A percentile compares a stretch with the other conserved stretches of the same genome.
Evolutionary conservation across 2,329 filamentous ascomycete genomes (phyloP).

Genomic region (Trichoderma pleuroti): DNA sequence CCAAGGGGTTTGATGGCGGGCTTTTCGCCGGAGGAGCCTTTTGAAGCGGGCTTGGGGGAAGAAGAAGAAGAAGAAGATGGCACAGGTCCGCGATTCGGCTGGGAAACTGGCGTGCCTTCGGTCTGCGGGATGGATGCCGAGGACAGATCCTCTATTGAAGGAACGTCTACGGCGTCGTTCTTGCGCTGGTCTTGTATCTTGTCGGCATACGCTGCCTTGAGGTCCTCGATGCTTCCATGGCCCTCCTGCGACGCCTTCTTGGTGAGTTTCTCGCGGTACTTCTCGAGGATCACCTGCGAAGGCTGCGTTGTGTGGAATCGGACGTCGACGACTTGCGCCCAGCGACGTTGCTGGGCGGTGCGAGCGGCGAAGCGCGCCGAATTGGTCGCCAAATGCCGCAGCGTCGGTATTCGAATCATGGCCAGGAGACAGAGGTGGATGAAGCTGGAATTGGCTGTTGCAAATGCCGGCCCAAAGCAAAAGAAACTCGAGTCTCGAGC

Average conservation of each 20-base stretch:
- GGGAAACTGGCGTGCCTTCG: slow-evolving; percentile 35
- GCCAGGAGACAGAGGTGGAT: neutral
- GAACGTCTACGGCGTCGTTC: slow-evolving; percentile 56
- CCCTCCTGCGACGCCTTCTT: slow-evolving; percentile 74
- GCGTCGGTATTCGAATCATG: slow-evolving; percentile 38
- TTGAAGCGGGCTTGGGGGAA: slow-evolving; percentile 20
- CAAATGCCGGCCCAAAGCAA: neutral
- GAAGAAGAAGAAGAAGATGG: slow-evolving; percentile 28
- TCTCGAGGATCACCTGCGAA: slow-evolving; percentile 68
- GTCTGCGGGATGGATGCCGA: slow-evolving; percentile 33
- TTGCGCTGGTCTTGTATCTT: slow-evolving; percentile 72
- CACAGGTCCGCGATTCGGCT: slow-evolving; percentile 33
- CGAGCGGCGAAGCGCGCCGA: slow-evolving; percentile 31
- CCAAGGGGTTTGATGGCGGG: slow-evolving; percentile 45
- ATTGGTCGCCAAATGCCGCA: slow-evolving; percentile 45
- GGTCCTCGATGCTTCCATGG: slow-evolving; percentile 64
- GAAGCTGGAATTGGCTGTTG: neutral
- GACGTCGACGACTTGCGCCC: slow-evolving; percentile 89
- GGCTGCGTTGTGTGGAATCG: slow-evolving; percentile 78
- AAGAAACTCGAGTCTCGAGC: neutral
- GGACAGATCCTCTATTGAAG: slow-evolving; percentile 24
- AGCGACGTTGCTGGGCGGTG: slow-evolving; percentile 61
- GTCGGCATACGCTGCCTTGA: slow-evolving; percentile 80
- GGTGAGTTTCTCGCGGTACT: slow-evolving; percentile 82
- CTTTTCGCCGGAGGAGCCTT: slow-evolving; percentile 24